Evolutionary conservation across 805 yeast genomes (phyloP), one percentile per base, ranked within the genome.

Genomic region (Candida michaelii): DNA sequence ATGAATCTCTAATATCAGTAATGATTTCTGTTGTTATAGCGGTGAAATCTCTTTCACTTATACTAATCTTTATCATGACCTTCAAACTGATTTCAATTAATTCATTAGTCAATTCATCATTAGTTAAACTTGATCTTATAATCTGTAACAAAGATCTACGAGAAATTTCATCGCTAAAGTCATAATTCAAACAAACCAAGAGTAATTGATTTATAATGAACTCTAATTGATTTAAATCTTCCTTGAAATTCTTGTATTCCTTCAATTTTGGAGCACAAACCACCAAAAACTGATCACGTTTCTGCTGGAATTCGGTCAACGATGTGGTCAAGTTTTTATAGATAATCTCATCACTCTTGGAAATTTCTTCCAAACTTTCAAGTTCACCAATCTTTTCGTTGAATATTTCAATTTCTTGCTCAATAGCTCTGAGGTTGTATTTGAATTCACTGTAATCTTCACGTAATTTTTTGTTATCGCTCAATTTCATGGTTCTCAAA

Each of bases 111-210:
- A 85, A 66, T 12, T 74, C 69, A 40, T 79, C 83, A 31, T 76
- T 72, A 1, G 82, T 73, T 44, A 85, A 65, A n/a, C 82, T 68
- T 16, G 78, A 69, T 46, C 73, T 59, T 17, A 69, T 59, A 9
- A 67, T 59, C 27, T 69, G 70, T 30, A 85, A 64, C 79, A 89
- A 80, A 34, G 80, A 80, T 59, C 96, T 76, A 56, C 97, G 77
- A 15, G 97, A 97, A 36, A 85, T 77, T 60, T 90, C 96, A 66
- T 93, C 97, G 52, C 89, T 83, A 55, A 80, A 89, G 59, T 93
- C 98, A 56, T 84, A 85, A 29, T 78, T 77, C 21, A 76, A 75
- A 0, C 90, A 83, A 19, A 88, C 76, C 8, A 68, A 61, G 29
- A 91, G 58, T 15, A 91, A 60, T 60, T 93, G 96, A 44, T 80